Evolutionary conservation across 2,329 filamentous ascomycete species (phyloP), one percentile per base, ranked within the genome.

Genomic region (Penicillium decumbens): DNA sequence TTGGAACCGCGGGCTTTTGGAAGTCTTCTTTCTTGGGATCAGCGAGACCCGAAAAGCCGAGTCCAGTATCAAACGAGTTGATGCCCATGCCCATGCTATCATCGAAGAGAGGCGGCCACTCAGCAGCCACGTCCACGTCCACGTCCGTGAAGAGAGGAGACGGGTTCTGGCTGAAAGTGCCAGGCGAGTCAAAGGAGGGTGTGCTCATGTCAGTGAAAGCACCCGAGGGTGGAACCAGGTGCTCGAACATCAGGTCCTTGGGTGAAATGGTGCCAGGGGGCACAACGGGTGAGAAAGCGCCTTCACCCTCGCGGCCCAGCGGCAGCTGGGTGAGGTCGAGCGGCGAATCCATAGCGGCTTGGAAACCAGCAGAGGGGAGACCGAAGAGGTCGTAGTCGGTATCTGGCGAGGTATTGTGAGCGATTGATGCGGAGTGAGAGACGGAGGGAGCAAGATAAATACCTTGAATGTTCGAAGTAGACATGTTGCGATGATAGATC

Each of bases 141-240:
- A 70, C 62, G 56, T 79, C 76, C 54, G 72, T 76, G 70, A 91
- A 88, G 68, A 86, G 81, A 41, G 90, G 90, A 43, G 89, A 95
- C 15, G 87, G 83, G 63, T 93, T 83, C 62, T 83, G 89, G 66
- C 78, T 80, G 63, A 85, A 84, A 50, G 83, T 65, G 9, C 63
- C 85, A 9, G 89, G 89, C 45, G 89, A 95, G 62, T 85, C 87
- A 65, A 87, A 80, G 63, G 83, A 85, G 39, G 90, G 90, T 52
- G 90, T 93, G 49, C 89, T 95, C 70, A 95, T 66, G 56, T 89
- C 84, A 30, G 90, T 95, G 65, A 93, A 83, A 29, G 88, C 84
- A 41, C 85, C 80, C 2, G 90, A 95, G 65, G 88, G 88, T 27
- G 90, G 90, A 32, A 89, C 83, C 54, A 89, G 95, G 64, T 83